These are phyloP conservation scores for Psilocybe sp. DNA, from an alignment of 768 basidiomycete species.

Conservation along the genomic window DNA sequence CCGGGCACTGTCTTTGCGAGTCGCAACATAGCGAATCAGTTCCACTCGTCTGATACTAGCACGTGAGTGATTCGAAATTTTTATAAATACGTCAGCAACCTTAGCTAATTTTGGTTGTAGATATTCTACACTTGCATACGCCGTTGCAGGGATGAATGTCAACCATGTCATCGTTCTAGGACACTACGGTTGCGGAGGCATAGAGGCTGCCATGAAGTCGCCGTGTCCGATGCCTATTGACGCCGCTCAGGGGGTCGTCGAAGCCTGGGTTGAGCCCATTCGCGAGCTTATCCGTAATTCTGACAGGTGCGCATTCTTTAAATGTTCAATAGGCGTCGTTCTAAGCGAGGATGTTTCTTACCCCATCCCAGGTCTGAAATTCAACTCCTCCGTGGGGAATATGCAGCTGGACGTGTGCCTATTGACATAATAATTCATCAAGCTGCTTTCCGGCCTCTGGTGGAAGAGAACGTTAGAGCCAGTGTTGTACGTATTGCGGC, in stretches of 20 bases:
- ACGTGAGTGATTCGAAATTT: conserved; percentile 22
- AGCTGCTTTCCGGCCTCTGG: conserved; percentile 42
- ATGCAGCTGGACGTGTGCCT: conserved; percentile 8
- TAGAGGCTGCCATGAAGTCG: conserved; percentile 36
- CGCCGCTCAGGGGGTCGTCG: conserved; percentile 29
- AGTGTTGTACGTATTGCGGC: conserved; percentile 26
- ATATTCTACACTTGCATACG: conserved; percentile 33
- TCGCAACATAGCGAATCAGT: conserved; percentile 41
- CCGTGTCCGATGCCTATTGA: conserved; percentile 20
- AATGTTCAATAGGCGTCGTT: no score
- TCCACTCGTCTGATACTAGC: conserved; percentile 31
- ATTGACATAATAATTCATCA: background rate
- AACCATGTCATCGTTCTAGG: conserved; percentile 42
- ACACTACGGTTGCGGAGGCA: conserved; percentile 42
- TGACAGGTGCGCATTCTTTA: conserved; percentile 21
- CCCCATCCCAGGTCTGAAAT: conserved; percentile 27
- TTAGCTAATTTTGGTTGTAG: no score
- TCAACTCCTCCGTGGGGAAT: conserved; percentile 26
- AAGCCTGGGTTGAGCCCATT: conserved; percentile 40
- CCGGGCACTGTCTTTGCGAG: conserved; percentile 37
- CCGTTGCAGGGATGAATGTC: conserved; percentile 31
- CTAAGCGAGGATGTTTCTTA: background rate
- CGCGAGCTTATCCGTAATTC: conserved; percentile 32
- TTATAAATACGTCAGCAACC: no score
- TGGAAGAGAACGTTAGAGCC: conserved; percentile 41